phyloP scores from a whole-genome alignment of 345 rosid genomes.

The Eucalyptus curtisii region DNA sequence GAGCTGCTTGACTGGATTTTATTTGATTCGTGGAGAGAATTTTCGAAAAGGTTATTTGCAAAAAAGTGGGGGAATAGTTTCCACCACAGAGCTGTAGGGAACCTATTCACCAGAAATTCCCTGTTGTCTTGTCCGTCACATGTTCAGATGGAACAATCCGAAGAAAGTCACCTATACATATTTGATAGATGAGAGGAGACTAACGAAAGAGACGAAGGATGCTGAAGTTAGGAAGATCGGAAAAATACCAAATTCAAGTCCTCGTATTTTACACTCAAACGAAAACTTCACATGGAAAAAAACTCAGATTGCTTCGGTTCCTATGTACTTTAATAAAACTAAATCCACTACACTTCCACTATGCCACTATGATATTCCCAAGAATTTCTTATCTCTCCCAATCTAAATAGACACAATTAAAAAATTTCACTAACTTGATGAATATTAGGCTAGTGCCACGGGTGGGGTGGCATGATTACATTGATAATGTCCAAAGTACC shows the following conservation, averaged over 20 bases:
- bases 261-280: background rate
- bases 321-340: too few species aligned
- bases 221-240: background rate
- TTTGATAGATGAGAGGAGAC: background rate
- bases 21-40: background rate
- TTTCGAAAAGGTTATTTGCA: background rate
- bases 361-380: too few species aligned
- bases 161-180: background rate
- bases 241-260: background rate
- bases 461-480: background rate
- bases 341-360: too few species aligned
- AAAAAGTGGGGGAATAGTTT: background rate
- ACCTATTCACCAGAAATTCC: background rate
- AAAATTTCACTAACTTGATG: background rate
- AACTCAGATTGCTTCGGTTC: too few species aligned
- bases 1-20: background rate
- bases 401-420: too few species aligned
- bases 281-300: too few species aligned
- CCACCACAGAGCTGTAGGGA: background rate
- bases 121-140: background rate
- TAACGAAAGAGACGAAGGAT: background rate
- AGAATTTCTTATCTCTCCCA: too few species aligned
- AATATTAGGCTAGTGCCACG: background rate
- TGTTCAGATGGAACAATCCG: background rate
- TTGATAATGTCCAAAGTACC: background rate